These are phyloP conservation scores for Ceratobasidium sp. DNA, from an alignment of 1,284 basidiomycete species.

Conservation along the genomic window DNA sequence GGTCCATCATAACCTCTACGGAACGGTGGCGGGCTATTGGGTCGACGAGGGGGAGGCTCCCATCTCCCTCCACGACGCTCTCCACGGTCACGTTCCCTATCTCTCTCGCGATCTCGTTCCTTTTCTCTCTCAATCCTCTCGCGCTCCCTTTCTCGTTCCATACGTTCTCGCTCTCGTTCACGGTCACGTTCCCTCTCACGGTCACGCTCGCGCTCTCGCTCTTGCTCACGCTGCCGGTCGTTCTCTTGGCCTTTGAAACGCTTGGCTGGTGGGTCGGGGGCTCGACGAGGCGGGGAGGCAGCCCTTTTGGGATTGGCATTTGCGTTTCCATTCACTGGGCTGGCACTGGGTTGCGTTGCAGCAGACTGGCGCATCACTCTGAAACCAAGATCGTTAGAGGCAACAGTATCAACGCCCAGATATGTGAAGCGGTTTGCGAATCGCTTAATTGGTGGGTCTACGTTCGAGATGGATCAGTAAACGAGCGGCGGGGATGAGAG, in stretches of 20 bases:
- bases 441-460: constrained; percentile 89
- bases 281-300: constrained; percentile 57
- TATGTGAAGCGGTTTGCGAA: constrained; percentile 93
- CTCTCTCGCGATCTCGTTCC: constrained; percentile 56
- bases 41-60: constrained; percentile 60
- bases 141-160: constrained; percentile 59
- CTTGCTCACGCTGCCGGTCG: constrained; percentile 54
- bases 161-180: constrained; percentile 58
- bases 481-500: neutral
- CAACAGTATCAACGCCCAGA: constrained; percentile 87
- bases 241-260: constrained; percentile 58
- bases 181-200: constrained; percentile 56
- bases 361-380: constrained; percentile 42
- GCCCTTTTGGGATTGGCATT: constrained; percentile 44
- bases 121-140: constrained; percentile 60
- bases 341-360: constrained; percentile 48
- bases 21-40: constrained; percentile 43
- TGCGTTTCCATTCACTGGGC: constrained; percentile 25
- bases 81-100: constrained; percentile 58
- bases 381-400: constrained; percentile 87
- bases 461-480: neutral
- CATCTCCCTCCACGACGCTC: constrained; percentile 49
- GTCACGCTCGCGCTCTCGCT: constrained; percentile 63
- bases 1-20: constrained; percentile 40
- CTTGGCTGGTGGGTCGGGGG: constrained; percentile 62